A percentile compares a stretch with the other conserved stretches of the same genome.
phyloP scores from a whole-genome alignment of 345 rosid species.

The Aquilaria sinensis region DNA sequence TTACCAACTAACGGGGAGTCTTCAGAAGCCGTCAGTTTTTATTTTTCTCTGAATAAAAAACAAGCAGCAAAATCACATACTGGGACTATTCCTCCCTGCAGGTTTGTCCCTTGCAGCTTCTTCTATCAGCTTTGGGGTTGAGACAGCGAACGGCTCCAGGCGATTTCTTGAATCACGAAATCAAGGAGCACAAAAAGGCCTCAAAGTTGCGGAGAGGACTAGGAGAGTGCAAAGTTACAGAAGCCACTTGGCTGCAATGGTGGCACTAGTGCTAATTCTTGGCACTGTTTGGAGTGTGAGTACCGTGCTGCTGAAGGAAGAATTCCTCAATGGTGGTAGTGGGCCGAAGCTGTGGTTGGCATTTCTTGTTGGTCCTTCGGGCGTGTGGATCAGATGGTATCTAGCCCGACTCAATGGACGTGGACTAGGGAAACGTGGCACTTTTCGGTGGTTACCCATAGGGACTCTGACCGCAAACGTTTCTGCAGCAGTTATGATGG shows the following conservation, averaged over 20 bases:
- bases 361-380: constrained; percentile 64
- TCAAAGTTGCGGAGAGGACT: constrained; percentile 6
- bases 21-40: not conserved
- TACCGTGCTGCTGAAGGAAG: constrained; percentile 34
- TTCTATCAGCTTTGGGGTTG: constrained; percentile 71
- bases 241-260: constrained; percentile 36
- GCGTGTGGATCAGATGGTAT: constrained; percentile 98
- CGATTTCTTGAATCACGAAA: constrained; percentile 28
- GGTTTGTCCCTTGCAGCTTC: constrained; percentile 74
- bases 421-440: constrained; percentile 59
- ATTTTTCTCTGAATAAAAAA: too few relatives aligned
- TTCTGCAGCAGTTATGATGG: constrained; percentile 72
- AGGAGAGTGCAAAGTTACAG: constrained; percentile 36
- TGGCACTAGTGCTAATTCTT: constrained; percentile 36
- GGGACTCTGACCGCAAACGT: constrained; percentile 84
- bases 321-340: constrained; percentile 41
- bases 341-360: constrained; percentile 72
- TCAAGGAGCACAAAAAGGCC: constrained; percentile 13
- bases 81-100: constrained; percentile 19
- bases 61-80: too few relatives aligned
- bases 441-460: constrained; percentile 74
- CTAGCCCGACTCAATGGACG: constrained; percentile 76
- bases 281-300: constrained; percentile 43
- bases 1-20: constrained; percentile 1
- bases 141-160: constrained; percentile 76